Evolutionary conservation across 495 filamentous ascomycete species (phyloP).

Genomic region (Filosporella fistucella): DNA sequence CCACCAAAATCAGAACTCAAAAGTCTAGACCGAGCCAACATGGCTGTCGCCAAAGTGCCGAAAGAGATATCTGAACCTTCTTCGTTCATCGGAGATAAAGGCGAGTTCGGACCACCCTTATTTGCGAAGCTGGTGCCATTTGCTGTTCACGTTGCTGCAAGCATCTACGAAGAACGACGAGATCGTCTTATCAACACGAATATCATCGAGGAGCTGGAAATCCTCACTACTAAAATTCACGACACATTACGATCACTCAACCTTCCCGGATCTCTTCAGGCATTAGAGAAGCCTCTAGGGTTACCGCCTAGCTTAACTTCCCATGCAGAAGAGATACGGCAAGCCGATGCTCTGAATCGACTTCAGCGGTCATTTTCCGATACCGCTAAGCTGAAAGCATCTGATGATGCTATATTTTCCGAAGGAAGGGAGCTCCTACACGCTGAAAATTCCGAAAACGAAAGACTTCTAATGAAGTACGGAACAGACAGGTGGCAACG

Average conservation of each 20-base stretch:
- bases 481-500: constrained; percentile 86
- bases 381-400: constrained; percentile 76
- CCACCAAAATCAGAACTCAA: constrained; percentile 87
- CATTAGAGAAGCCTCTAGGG: constrained; percentile 89
- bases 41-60: constrained; percentile 78
- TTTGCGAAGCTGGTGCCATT: constrained; percentile 94
- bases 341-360: constrained; percentile 76
- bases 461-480: constrained; percentile 66
- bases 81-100: constrained; percentile 72
- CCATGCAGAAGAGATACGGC: constrained; percentile 93
- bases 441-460: constrained; percentile 80
- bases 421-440: constrained; percentile 75
- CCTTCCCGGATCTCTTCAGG: constrained; percentile 88
- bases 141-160: constrained; percentile 89
- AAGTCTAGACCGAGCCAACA: constrained; percentile 77
- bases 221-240: constrained; percentile 72
- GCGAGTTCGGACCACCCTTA: constrained; percentile 74
- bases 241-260: constrained; percentile 81
- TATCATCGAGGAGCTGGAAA: constrained; percentile 81
- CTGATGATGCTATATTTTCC: constrained; percentile 68
- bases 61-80: constrained; percentile 78
- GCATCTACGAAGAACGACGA: constrained; percentile 88
- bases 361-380: constrained; percentile 76
- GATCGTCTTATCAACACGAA: constrained; percentile 83
- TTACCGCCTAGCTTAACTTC: constrained; percentile 79